phyloP scores from a whole-genome alignment of 2,329 filamentous ascomycete species.

The Aspergillus sp. region DNA sequence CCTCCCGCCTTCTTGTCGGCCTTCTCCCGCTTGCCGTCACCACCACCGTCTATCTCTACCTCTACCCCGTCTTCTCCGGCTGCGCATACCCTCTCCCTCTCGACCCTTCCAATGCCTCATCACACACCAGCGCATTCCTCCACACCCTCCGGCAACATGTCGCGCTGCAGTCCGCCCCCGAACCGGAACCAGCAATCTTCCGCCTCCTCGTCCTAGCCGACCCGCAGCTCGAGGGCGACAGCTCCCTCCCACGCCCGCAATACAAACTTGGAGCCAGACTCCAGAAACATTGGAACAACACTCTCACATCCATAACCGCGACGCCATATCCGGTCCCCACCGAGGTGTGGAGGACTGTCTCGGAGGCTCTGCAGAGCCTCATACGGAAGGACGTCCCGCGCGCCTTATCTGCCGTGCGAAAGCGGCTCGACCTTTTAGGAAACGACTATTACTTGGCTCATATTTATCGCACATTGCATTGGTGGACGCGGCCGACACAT shows the following conservation, averaged over 20 bases:
- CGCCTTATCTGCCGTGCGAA: slow-evolving; percentile 66
- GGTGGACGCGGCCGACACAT: slow-evolving; percentile 85
- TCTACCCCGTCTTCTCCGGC: slow-evolving; percentile 77
- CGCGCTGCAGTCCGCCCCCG: slow-evolving; percentile 13
- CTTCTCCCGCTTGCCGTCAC: slow-evolving; percentile 67
- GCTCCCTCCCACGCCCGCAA: slow-evolving; percentile 64
- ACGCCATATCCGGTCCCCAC: slow-evolving; percentile 16
- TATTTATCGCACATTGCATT: slow-evolving; percentile 78
- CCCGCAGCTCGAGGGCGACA: slow-evolving; percentile 91
- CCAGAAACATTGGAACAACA: slow-evolving; percentile 33
- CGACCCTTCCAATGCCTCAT: slow-evolving; percentile 3
- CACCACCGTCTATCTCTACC: slow-evolving; percentile 76
- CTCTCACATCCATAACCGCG: slow-evolving; percentile 16
- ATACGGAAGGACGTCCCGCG: slow-evolving; percentile 67
- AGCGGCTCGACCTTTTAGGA: slow-evolving; percentile 82
- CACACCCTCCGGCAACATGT: slow-evolving; percentile 41
- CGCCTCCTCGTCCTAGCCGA: slow-evolving; percentile 85
- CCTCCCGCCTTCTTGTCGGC: slow-evolving; percentile 48
- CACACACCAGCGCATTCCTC: slow-evolving; percentile 25
- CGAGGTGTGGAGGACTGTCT: slow-evolving; percentile 24
- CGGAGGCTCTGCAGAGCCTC: slow-evolving; percentile 35
- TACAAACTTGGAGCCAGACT: slow-evolving; percentile 47
- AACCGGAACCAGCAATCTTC: slow-evolving; percentile 63
- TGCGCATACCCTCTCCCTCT: slow-evolving; percentile 71
- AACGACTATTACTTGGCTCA: slow-evolving; percentile 96